Percentiles rank a stretch among this genome's conserved stretches.
Evolutionary conservation across 345 rosid species (phyloP).

Genomic region (Boechera retrofracta): DNA sequence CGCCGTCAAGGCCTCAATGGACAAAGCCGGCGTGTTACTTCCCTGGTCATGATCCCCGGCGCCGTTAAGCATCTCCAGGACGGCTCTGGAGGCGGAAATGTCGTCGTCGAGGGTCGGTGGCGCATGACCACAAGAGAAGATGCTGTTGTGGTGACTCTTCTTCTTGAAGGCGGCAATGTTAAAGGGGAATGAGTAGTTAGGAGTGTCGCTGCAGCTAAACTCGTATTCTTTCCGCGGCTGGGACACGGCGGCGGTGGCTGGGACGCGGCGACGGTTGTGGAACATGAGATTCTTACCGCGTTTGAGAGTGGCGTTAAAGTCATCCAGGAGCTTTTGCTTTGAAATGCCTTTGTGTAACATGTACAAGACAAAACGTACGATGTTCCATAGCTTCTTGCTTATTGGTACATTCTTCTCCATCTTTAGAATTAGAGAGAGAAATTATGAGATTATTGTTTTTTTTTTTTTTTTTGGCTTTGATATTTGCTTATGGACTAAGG

Average conservation of each 20-base stretch:
- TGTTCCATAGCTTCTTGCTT: slow-evolving; percentile 65
- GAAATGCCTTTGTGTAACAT: slow-evolving; percentile 72
- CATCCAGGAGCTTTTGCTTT: slow-evolving; percentile 66
- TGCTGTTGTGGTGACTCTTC: slow-evolving; percentile 46
- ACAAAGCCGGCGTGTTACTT: slow-evolving; percentile 21
- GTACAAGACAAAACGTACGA: slow-evolving; percentile 66
- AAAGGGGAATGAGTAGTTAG: slow-evolving; percentile 60
- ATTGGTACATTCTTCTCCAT: slow-evolving; percentile 57
- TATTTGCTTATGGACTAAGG: slow-evolving; percentile 46
- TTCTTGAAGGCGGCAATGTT: slow-evolving; percentile 41
- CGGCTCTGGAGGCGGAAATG: slow-evolving; percentile 52
- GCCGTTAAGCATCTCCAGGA: slow-evolving; percentile 62
- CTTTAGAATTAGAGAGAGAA: slow-evolving; percentile 33
- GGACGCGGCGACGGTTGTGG: slow-evolving; percentile 54
- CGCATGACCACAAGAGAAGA: slow-evolving; percentile 70
- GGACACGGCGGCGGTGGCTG: slow-evolving; percentile 16
- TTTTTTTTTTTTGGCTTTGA: slow-evolving; percentile 13
- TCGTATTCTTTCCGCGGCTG: slow-evolving; percentile 59
- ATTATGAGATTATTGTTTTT: slow-evolving; percentile 4
- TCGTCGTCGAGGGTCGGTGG: slow-evolving; percentile 70
- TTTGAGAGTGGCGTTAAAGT: slow-evolving; percentile 74
- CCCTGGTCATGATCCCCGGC: slow-evolving; percentile 24
- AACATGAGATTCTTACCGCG: slow-evolving; percentile 84
- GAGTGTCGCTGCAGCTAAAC: slow-evolving; percentile 96
- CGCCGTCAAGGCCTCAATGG: slow-evolving; percentile 53